Evolutionary conservation across 768 basidiomycete species (phyloP).

Genomic region (Russula foetens): DNA sequence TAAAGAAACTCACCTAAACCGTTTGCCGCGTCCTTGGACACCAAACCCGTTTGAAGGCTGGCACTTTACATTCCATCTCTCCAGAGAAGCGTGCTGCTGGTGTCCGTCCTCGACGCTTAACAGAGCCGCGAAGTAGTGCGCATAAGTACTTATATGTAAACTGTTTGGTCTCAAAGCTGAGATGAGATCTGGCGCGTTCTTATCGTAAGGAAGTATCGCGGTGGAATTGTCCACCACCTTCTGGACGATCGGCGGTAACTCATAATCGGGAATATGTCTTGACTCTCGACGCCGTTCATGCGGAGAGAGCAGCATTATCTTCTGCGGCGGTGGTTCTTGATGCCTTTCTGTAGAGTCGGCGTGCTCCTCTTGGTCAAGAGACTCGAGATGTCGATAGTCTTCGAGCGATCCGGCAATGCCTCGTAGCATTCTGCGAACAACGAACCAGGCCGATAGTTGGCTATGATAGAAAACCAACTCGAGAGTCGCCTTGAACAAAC

Average conservation of each 20-base stretch:
- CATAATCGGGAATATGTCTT: conserved; percentile 4
- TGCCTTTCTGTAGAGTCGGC: too few species aligned
- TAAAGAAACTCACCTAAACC: background rate
- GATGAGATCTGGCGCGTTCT: background rate
- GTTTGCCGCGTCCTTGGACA: background rate
- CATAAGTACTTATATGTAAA: conserved; percentile 2
- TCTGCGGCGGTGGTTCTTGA: background rate
- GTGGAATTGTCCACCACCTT: background rate
- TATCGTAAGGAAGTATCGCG: background rate
- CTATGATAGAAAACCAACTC: conserved; percentile 4
- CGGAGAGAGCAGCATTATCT: background rate
- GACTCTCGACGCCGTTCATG: background rate
- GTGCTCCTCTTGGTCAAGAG: background rate
- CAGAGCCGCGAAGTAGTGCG: conserved; percentile 2
- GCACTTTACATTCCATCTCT: background rate
- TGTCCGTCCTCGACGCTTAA: conserved; percentile 27
- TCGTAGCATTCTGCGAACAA: background rate
- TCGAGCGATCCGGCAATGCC: conserved; percentile 5
- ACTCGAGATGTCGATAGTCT: conserved; percentile 1
- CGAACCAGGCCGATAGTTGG: background rate
- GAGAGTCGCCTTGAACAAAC: conserved; percentile 3
- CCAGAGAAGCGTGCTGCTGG: conserved; percentile 42
- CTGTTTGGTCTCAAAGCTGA: background rate
- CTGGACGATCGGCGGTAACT: background rate
- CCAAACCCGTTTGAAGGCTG: background rate